These are phyloP conservation scores for Chrysochromulina parva DNA, from an alignment of 78 protist genomes.

Conservation along the genomic window DNA sequence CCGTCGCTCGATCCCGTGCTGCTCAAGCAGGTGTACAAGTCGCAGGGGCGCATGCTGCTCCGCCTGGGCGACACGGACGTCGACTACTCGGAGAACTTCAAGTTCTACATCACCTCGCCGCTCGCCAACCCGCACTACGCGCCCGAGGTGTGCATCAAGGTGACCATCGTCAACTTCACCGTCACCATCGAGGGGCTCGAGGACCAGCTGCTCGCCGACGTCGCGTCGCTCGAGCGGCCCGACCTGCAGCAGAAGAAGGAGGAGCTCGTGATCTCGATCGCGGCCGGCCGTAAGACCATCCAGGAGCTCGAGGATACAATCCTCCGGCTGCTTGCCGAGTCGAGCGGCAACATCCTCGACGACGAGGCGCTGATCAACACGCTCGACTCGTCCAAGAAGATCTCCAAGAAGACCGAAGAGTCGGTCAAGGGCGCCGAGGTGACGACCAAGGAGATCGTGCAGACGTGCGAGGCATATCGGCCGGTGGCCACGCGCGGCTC, in stretches of 20 bases:
- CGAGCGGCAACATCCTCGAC: conserved; percentile 68
- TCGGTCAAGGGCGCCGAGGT: conserved; percentile 38
- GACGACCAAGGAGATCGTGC: conserved; percentile 47
- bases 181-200: conserved; percentile 69
- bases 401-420: conserved; percentile 44
- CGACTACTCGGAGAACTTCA: conserved; percentile 59
- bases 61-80: conserved; percentile 64
- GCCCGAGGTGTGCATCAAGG: conserved; percentile 68
- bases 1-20: conserved; percentile 70
- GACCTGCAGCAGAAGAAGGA: conserved; percentile 59
- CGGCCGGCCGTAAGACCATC: conserved; percentile 42
- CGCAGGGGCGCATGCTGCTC: conserved; percentile 36
- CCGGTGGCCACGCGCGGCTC: conserved; percentile 80
- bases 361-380: conserved; percentile 62
- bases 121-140: conserved; percentile 67
- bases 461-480: conserved; percentile 40
- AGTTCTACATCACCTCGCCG: conserved; percentile 63
- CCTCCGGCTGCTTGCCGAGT: conserved; percentile 54
- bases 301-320: conserved; percentile 60
- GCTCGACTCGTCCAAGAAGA: conserved; percentile 52
- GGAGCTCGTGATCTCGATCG: conserved; percentile 50
- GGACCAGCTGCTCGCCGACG: conserved; percentile 65
- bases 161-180: conserved; percentile 71
- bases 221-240: conserved; percentile 58
- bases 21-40: conserved; percentile 22